phyloP scores from a whole-genome alignment of 2,329 filamentous ascomycete genomes.

The Basipetospora chlamydospora region DNA sequence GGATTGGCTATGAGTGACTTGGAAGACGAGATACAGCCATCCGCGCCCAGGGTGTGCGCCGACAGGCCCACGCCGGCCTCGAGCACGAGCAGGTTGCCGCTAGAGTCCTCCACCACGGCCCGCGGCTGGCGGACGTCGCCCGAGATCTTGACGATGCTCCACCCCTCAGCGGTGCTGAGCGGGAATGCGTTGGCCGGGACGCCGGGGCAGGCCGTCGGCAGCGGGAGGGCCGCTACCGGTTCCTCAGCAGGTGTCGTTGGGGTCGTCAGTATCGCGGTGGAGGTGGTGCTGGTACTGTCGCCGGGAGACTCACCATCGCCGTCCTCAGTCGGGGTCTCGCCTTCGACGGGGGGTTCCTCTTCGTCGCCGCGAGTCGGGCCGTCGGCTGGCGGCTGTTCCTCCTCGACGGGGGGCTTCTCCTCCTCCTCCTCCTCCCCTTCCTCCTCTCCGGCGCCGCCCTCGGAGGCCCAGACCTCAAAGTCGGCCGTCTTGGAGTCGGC shows the following conservation, averaged over 20 bases:
- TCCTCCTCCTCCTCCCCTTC: background rate
- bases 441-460: background rate
- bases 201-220: constrained; percentile 19
- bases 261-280: constrained; percentile 7
- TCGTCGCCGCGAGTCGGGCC: background rate
- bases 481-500: constrained; percentile 16
- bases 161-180: constrained; percentile 18
- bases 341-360: constrained; percentile 2
- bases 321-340: constrained; percentile 1
- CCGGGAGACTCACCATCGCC: constrained; percentile 6
- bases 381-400: background rate
- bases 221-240: constrained; percentile 12
- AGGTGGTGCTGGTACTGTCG: constrained; percentile 7
- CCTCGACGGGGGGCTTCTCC: constrained; percentile 1
- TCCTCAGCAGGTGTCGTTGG: constrained; percentile 6
- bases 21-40: constrained; percentile 25
- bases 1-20: constrained; percentile 19
- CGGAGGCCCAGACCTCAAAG: constrained; percentile 15
- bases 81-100: constrained; percentile 23
- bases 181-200: constrained; percentile 16
- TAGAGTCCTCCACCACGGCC: constrained; percentile 20
- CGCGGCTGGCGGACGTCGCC: constrained; percentile 21
- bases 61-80: constrained; percentile 22
- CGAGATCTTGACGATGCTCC: constrained; percentile 24
- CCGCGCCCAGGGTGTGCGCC: constrained; percentile 23